Evolutionary conservation across 345 rosid genomes (phyloP).

Genomic region (Garcia nutans): DNA sequence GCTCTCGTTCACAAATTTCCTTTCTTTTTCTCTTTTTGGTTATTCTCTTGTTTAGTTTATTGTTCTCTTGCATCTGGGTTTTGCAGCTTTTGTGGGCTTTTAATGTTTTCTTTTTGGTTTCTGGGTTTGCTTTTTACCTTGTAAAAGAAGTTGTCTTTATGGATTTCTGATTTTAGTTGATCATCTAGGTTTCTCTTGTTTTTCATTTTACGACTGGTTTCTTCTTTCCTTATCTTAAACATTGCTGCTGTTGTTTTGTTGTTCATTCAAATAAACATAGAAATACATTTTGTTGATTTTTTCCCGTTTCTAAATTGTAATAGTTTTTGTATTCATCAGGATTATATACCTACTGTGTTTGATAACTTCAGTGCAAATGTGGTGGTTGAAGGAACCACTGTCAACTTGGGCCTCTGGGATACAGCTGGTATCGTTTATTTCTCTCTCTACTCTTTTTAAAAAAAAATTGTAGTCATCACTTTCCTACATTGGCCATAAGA

Average conservation of each 20-base stretch:
- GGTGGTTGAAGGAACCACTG: slow-evolving; percentile 86
- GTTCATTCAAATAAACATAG: neutral
- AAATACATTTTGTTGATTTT: neutral
- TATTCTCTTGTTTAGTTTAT: slow-evolving; percentile 12
- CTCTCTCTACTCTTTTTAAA: neutral
- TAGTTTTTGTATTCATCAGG: slow-evolving; percentile 53
- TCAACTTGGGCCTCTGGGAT: slow-evolving; percentile 95
- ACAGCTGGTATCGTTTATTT: slow-evolving; percentile 73
- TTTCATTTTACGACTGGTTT: neutral
- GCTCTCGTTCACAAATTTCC: slow-evolving; percentile 1
- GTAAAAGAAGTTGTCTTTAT: neutral
- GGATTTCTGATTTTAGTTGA: slow-evolving; percentile 5
- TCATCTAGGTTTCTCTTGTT: slow-evolving; percentile 6
- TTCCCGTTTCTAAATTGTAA: neutral
- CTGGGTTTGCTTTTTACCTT: neutral
- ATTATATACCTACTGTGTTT: slow-evolving; percentile 93
- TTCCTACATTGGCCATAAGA: neutral
- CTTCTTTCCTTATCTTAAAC: neutral
- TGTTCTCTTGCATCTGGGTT: slow-evolving; percentile 41
- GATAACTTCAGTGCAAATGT: slow-evolving; percentile 99
- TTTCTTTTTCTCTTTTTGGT: neutral
- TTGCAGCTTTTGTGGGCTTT: slow-evolving; percentile 37
- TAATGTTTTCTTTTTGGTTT: slow-evolving; percentile 7
- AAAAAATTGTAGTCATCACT: neutral
- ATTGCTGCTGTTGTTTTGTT: neutral